Percentiles rank a stretch among this genome's conserved stretches.
These are phyloP conservation scores for Dovyalis caffra DNA, from an alignment of 345 rosid species.

Conservation along the genomic window DNA sequence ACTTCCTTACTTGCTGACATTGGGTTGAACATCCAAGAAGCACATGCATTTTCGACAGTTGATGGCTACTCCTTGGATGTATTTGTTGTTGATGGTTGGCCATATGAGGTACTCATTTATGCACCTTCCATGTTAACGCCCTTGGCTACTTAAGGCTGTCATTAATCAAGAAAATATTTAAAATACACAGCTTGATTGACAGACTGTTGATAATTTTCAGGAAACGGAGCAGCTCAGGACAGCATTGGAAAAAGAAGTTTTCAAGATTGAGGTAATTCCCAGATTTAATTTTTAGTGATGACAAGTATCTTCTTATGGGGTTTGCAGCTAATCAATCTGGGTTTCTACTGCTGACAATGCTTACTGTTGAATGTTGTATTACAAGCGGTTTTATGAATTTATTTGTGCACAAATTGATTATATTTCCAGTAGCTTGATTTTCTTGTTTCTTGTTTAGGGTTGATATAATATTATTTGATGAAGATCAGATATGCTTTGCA, in stretches of 20 bases:
- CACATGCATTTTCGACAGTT: slow-evolving; percentile 90
- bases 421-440: background rate
- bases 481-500: background rate
- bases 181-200: slow-evolving; percentile 19
- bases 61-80: slow-evolving; percentile 97
- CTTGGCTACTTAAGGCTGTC: slow-evolving; percentile 1
- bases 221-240: slow-evolving; percentile 70
- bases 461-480: background rate
- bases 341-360: background rate
- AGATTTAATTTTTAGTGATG: slow-evolving; percentile 1
- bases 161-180: slow-evolving; percentile 6
- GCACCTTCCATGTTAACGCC: background rate
- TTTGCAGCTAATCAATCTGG: background rate
- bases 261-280: slow-evolving; percentile 66
- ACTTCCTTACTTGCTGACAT: slow-evolving; percentile 85
- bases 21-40: slow-evolving; percentile 97
- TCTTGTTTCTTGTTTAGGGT: background rate
- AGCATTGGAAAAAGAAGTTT: slow-evolving; percentile 71
- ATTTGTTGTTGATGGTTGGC: slow-evolving; percentile 99
- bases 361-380: background rate
- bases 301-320: background rate
- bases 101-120: slow-evolving; percentile 73
- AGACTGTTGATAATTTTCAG: slow-evolving; percentile 43
- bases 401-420: background rate
- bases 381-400: background rate